These are phyloP conservation scores for Acacia crassicarpa DNA, from an alignment of 306 rosid species.

Conservation along the genomic window DNA sequence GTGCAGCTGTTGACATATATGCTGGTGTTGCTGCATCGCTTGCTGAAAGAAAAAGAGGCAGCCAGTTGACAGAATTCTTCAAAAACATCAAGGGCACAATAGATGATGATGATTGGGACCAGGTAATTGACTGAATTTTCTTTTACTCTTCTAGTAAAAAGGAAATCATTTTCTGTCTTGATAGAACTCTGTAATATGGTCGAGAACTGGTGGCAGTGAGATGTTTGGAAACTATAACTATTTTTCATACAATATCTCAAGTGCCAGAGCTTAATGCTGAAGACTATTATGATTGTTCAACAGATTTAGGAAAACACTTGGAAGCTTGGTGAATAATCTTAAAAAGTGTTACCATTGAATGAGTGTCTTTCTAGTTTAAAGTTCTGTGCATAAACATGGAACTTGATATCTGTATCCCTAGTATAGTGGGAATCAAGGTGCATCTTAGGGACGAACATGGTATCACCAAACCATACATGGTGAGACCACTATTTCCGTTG, in stretches of 20 bases:
- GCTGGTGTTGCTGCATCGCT: constrained; percentile 96
- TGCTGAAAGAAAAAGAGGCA: constrained; percentile 91
- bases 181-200: constrained; percentile 15
- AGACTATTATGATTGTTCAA: not conserved
- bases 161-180: not conserved
- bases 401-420: not conserved
- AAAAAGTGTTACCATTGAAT: not conserved
- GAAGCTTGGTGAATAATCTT: constrained; percentile 8
- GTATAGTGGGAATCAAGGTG: not conserved
- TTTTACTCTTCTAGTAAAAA: constrained; percentile 26
- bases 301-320: constrained; percentile 9
- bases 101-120: constrained; percentile 97
- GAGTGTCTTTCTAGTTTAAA: not conserved
- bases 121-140: constrained; percentile 52
- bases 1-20: constrained; percentile 92
- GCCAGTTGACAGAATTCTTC: constrained; percentile 92
- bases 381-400: not conserved
- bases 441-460: not conserved
- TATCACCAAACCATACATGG: not conserved
- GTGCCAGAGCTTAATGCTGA: not conserved
- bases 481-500: not conserved
- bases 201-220: not conserved
- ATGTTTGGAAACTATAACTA: not conserved
- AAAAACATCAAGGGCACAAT: constrained; percentile 91
- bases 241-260: not conserved